Base-by-base conservation (phyloP, 768 basidiomycete species). In the Phylloporus sp. region DNA sequence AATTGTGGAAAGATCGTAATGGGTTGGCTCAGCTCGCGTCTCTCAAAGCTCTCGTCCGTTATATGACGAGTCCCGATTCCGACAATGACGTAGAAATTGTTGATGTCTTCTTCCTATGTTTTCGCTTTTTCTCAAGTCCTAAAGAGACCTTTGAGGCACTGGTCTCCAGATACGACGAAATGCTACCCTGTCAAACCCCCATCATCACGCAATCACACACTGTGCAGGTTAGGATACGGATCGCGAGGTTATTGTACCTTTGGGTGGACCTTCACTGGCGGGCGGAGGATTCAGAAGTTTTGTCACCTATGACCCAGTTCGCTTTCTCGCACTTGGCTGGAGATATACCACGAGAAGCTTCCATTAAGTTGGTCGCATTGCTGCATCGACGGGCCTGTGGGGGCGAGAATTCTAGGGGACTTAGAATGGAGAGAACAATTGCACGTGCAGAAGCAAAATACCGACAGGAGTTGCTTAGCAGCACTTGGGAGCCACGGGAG, bases 231-330 rank as follows among this genome's bases (percentile, higher is more conserved):
- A 81, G 80, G 46, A 68, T 81, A 47, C 74, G 81, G n/a, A 74
- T 88, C 16, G 79, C 77, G 41, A 81, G 80, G 59, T 59, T 84
- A 22, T 59, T 90, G 50, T 76, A 80, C 57, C 71, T 76, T n/a
- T 91, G 88, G 88, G 73, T 88, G n/a, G 78, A 84, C 51, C 68
- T 73, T 32, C 78, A 87, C 60, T 91, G 88, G 87, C 72, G 75
- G 31, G 68, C 72, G 1, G 62, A 68, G 4, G 88, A 91, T 50
- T 53, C 62, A 48, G 58, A 55, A 0, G 68, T 73, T 5, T 66
- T 77, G 3, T 31, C 43, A n/a, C 52, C 59, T 28, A 54, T 73
- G 26, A 60, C 55, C 8, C 57, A 65, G 27, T 74, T 73, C 39
- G 52, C 55, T 18, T 63, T 78, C 43, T 48, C 56, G 24, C 61